These are phyloP conservation scores for Circinella umbellata DNA, from an alignment of 371 early-diverging fungal genomes.

Conservation along the genomic window DNA sequence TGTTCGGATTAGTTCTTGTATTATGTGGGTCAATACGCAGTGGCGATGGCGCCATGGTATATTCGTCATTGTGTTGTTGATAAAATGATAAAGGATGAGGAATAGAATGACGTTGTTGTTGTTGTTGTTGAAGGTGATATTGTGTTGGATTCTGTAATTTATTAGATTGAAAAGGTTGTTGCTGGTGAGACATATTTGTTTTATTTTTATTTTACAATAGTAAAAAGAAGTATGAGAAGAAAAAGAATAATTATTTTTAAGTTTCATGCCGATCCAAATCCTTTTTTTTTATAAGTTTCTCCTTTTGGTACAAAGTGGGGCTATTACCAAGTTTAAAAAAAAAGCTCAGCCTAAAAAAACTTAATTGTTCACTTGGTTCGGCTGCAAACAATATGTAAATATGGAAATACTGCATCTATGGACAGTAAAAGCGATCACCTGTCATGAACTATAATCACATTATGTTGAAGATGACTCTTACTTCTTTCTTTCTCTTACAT, in stretches of 20 bases:
- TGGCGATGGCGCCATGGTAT: conserved; percentile 5
- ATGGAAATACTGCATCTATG: too few relatives aligned
- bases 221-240: conserved; percentile 4
- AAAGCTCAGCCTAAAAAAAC: too few relatives aligned
- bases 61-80: background rate
- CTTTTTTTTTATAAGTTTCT: too few relatives aligned
- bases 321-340: too few relatives aligned
- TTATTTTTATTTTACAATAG: background rate
- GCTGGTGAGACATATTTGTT: conserved; percentile 7
- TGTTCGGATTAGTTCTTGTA: too few relatives aligned
- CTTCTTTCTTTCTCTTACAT: too few relatives aligned
- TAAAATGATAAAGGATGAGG: conserved; percentile 3
- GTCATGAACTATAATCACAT: too few relatives aligned
- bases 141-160: conserved; percentile 26
- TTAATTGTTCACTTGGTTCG: too few relatives aligned
- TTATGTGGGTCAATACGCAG: background rate
- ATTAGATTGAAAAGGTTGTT: conserved; percentile 7
- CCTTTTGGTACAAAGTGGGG: too few relatives aligned
- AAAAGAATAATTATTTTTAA: conserved; percentile 1
- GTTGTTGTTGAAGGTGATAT: conserved; percentile 23
- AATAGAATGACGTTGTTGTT: conserved; percentile 11
- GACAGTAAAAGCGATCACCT: too few relatives aligned
- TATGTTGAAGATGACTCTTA: too few relatives aligned
- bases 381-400: too few relatives aligned
- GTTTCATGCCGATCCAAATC: conserved; percentile 1